These are phyloP conservation scores for Penicillium verhagenii DNA, from an alignment of 495 filamentous ascomycete species.

Conservation along the genomic window DNA sequence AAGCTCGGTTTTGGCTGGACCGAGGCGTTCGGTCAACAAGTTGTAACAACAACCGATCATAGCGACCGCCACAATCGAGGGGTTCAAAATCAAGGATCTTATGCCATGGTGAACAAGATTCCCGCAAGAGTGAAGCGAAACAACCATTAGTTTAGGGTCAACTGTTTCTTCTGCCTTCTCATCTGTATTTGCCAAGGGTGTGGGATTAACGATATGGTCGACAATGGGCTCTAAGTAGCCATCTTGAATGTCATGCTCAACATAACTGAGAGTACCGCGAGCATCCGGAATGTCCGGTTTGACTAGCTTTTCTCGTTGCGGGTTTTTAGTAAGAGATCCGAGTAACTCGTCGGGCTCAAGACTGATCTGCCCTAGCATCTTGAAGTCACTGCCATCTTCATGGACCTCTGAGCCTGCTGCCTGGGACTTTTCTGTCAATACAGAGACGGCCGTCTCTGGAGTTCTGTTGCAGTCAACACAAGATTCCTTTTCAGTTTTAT, in stretches of 20 bases:
- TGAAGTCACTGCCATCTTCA: slow-evolving; percentile 31
- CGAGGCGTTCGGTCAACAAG: slow-evolving; percentile 83
- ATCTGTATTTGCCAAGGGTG: neutral
- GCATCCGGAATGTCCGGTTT: slow-evolving; percentile 17
- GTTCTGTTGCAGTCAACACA: slow-evolving; percentile 24
- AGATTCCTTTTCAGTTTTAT: slow-evolving; percentile 44
- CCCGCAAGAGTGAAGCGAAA: slow-evolving; percentile 97
- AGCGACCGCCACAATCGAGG: slow-evolving; percentile 79
- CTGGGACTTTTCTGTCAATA: neutral
- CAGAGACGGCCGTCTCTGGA: slow-evolving; percentile 2
- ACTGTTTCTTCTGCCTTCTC: neutral
- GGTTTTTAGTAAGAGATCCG: neutral
- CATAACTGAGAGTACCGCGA: slow-evolving; percentile 46
- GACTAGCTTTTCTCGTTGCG: neutral
- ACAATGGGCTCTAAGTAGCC: slow-evolving; percentile 75
- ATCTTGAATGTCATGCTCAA: slow-evolving; percentile 52
- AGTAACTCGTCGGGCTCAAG: slow-evolving; percentile 34
- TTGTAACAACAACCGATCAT: slow-evolving; percentile 99
- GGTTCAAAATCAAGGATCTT: slow-evolving; percentile 78
- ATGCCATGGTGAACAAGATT: slow-evolving; percentile 95
- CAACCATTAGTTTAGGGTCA: slow-evolving; percentile 66
- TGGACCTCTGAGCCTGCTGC: neutral
- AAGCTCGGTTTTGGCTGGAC: slow-evolving; percentile 79
- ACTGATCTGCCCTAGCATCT: slow-evolving; percentile 41
- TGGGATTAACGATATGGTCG: slow-evolving; percentile 57